Evolutionary conservation across 78 protist genomes (phyloP), one percentile per base, ranked within the genome.

Genomic region (Cavenderia fasciculata): DNA sequence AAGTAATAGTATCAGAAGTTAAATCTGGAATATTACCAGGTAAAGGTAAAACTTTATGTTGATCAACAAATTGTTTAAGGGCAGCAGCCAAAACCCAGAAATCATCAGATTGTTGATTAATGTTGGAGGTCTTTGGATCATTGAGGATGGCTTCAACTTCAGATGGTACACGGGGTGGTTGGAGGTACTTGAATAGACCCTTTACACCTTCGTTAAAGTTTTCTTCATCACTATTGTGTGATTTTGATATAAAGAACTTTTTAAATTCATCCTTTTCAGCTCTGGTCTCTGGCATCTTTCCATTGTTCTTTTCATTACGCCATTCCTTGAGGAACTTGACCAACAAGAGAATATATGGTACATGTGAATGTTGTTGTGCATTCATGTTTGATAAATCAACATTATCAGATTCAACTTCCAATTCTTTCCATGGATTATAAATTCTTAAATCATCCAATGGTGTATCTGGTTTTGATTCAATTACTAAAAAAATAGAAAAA

Each of bases 1-100:
- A 96, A 54, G 77, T 46, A 6, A 71, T 61, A 16, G 97, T 93
- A 33, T 87, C 93, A 11, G 97, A 79, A 4, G 68, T 63, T 94
- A 96, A 93, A 89, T 96, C 98, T 41, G 98, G 98, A 7, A 96
- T 25, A 31, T 73, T 38, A 41, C 98, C 98, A 19, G 38, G 43
- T 16, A 96, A 85, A 40, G 98, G 97, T 21, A 96, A 74, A 1
- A 25, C 23, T 21, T 88, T 89, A 68, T 96, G 94, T 31, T 21
- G 43, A 21, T 72, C 87, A 38, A 94, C 92, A 49, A 96, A 96
- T 1, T 47, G 51, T 41, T 69, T 56, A 36, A 96, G 49, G 14
- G 97, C 97, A 10, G 79, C 59, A 29, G 70, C 95, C 56, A 96
- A 19, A 2, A 95, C 56, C 98, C 98, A 96, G 56, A 96, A 96